Base-by-base conservation (phyloP, 1,284 basidiomycete species). In the Afroboletus lepidellus region DNA sequence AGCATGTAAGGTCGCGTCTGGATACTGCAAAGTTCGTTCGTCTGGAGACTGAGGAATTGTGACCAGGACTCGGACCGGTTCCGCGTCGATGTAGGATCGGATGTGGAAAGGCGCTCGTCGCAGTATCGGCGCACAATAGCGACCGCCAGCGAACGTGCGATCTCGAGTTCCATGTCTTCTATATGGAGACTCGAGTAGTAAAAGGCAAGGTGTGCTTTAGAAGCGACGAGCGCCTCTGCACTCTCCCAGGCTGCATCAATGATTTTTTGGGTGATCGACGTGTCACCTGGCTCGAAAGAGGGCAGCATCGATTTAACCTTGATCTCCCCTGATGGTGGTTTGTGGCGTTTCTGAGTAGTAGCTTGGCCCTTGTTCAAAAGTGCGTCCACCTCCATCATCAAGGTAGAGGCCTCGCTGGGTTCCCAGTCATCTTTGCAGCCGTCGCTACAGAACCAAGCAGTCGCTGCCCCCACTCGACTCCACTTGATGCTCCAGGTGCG, bases 371-470 rank as follows among this genome's bases (percentile, higher is more conserved):
- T 67, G 50, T 62, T 66, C 49, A 75, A 60, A 47, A 70, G 57
- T 42, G 62, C 58, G 52, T 69, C 65, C 52, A 67, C 61, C 52
- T 59, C 56, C 56, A 59, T 65, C 58, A 72, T 58, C 62, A 47
- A 61, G 43, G 55, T 69, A 64, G 56, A 62, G 39, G 70, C 70
- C 39, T 62, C 60, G 34, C 73, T 66, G 23, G 42, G 55, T 30
- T 72, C 53, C 79, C 81, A 85, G 8, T 21, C 51, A 38, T 72
- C 64, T 51, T 72, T 72, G 62, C 84, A 85, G 11, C 50, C 54
- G 13, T 71, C 69, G 25, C 72, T 73, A 62, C 84, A 86, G 60
- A 85, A 85, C 74, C 76, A 81, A 9, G 79, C 68, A 0, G 78
- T 76, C 6, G 72, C 65, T 18, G 67, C 65, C n/a, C 54, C 58